phyloP scores from a whole-genome alignment of 2,329 filamentous ascomycete genomes.

The Xylaria sp. region DNA sequence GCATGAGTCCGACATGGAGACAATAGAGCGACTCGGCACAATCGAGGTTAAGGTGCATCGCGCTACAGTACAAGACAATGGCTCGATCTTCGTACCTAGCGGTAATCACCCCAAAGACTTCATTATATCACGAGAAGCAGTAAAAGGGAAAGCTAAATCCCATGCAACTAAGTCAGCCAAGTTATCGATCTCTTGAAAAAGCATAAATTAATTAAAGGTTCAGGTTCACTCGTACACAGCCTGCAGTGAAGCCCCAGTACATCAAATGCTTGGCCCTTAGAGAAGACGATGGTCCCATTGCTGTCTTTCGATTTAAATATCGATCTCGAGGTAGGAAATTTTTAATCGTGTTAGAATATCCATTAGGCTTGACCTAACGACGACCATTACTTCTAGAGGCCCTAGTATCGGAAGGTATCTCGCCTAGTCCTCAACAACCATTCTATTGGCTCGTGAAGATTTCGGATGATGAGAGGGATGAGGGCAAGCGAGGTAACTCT shows the following conservation, averaged over 20 bases:
- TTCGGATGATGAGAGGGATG: not conserved
- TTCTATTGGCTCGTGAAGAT: constrained; percentile 11
- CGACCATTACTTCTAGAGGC: constrained; percentile 6
- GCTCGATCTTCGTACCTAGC: not conserved
- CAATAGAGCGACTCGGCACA: constrained; percentile 37
- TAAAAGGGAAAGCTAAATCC: constrained; percentile 38
- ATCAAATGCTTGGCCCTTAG: constrained; percentile 17
- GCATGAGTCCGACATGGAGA: constrained; percentile 19
- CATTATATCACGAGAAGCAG: constrained; percentile 33
- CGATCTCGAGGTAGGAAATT: constrained; percentile 31
- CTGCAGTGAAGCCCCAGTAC: constrained; percentile 11
- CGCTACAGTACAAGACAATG: not conserved
- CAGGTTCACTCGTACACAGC: constrained; percentile 9
- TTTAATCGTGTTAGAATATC: not conserved
- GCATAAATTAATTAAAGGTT: not conserved
- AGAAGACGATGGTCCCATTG: constrained; percentile 30
- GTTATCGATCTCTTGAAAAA: not conserved
- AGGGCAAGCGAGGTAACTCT: not conserved
- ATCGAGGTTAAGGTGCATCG: constrained; percentile 39
- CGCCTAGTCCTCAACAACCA: not conserved
- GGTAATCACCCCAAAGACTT: constrained; percentile 11
- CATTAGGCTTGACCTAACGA: not conserved
- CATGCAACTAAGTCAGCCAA: constrained; percentile 39
- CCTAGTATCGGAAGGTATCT: constrained; percentile 21
- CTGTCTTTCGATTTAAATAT: constrained; percentile 34